A percentile compares a stretch with the other conserved stretches of the same genome.
phyloP scores from a whole-genome alignment of 768 basidiomycete species.

The Lanmaoa pseudosensibilis region DNA sequence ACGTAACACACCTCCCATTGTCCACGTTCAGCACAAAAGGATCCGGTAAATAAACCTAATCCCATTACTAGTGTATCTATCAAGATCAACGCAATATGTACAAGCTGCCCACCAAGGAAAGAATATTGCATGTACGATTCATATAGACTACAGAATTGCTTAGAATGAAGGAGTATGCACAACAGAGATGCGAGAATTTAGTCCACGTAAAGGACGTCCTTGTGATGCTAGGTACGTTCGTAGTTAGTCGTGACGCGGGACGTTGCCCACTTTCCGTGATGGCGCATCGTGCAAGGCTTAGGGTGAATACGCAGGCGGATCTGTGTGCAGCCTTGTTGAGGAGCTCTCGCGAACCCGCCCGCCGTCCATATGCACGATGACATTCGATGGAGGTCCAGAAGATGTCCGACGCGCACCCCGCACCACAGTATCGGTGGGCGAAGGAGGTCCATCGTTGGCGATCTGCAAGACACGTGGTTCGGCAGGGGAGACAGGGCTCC shows the following conservation, averaged over 20 bases:
- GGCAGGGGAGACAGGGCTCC: slow-evolving; percentile 19
- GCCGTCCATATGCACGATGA: slow-evolving; percentile 31
- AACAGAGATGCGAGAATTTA: slow-evolving; percentile 1
- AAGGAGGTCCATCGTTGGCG: slow-evolving; percentile 24
- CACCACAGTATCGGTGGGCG: slow-evolving; percentile 16
- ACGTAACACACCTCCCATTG: slow-evolving; percentile 28
- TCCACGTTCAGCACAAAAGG: slow-evolving; percentile 15
- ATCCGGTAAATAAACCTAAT: background rate
- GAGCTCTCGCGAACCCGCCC: slow-evolving; percentile 13
- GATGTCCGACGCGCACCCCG: background rate
- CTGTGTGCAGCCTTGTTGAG: background rate
- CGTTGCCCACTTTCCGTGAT: slow-evolving; percentile 4
- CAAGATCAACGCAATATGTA: slow-evolving; percentile 3
- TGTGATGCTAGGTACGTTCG: slow-evolving; percentile 10
- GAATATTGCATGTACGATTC: slow-evolving; percentile 16
- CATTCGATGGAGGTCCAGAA: slow-evolving; percentile 2
- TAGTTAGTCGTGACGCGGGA: slow-evolving; percentile 14
- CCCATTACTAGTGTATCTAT: slow-evolving; percentile 3
- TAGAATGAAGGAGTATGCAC: slow-evolving; percentile 6
- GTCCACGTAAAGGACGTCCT: slow-evolving; percentile 18
- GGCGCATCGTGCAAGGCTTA: background rate
- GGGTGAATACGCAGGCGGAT: slow-evolving; percentile 29
- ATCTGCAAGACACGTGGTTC: slow-evolving; percentile 32
- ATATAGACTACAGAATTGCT: slow-evolving; percentile 16
- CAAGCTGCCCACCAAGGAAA: background rate